Percentiles rank a stretch among this genome's conserved stretches.
Evolutionary conservation across 768 basidiomycete genomes (phyloP).

Genomic region (Imleria badia): DNA sequence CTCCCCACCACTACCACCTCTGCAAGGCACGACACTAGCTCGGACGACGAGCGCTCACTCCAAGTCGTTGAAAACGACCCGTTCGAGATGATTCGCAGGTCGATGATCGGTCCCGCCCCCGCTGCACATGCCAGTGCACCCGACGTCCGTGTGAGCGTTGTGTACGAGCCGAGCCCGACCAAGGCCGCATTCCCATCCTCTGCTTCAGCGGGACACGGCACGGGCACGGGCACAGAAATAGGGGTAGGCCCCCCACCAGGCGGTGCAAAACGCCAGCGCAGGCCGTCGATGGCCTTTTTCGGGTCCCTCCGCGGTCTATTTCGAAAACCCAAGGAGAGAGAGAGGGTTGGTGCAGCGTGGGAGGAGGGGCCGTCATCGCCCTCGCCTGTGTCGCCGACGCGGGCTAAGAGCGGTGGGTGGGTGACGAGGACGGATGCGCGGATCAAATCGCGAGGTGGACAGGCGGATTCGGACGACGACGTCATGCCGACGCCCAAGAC

Average conservation of each 20-base stretch:
- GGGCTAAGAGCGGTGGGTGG: slow-evolving; percentile 13
- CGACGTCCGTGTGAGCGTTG: neutral
- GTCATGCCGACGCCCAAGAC: neutral
- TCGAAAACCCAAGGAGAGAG: slow-evolving; percentile 20
- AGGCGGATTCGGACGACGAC: slow-evolving; percentile 21
- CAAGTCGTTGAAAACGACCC: slow-evolving; percentile 28
- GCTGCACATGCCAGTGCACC: neutral
- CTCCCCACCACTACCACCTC: neutral
- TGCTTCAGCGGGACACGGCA: neutral
- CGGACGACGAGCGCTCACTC: slow-evolving; percentile 19
- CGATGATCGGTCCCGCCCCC: neutral
- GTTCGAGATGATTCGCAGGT: slow-evolving; percentile 18
- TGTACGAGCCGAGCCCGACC: neutral
- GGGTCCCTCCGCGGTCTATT: slow-evolving; percentile 30
- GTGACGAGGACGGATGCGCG: slow-evolving; percentile 30
- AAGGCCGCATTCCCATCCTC: neutral
- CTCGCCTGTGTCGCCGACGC: neutral
- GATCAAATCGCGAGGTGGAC: slow-evolving; percentile 2
- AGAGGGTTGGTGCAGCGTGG: slow-evolving; percentile 1
- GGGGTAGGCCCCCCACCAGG: no score
- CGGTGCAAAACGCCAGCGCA: slow-evolving; percentile 19
- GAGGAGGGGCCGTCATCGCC: slow-evolving; percentile 9
- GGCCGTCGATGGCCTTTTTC: slow-evolving; percentile 22
- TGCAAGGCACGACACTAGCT: slow-evolving; percentile 12
- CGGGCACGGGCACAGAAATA: no score